Evolutionary conservation across 495 filamentous ascomycete genomes (phyloP), one percentile per base, ranked within the genome.

Genomic region (Astrothelium subdiscretum): DNA sequence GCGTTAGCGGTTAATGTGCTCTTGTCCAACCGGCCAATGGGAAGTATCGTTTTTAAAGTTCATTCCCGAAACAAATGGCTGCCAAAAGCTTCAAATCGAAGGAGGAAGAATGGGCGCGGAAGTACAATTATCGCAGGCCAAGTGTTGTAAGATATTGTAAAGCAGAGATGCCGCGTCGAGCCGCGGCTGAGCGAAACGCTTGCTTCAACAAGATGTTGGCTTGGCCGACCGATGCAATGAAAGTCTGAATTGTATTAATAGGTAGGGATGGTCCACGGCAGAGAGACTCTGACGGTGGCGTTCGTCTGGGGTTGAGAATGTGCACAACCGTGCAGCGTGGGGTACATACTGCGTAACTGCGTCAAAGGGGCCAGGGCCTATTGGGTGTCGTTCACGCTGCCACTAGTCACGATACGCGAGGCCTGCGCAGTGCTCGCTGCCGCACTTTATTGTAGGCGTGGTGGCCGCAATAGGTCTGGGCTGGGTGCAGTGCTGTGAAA

Each of bases 21-120:
- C 71, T 67, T 73, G 71, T 72, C 71, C 71, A n/a, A 69, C 68
- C 62, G 71, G 71, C 71, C 71, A 73, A 59, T 67, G 69, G 44
- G 68, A 72, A 48, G 44, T 65, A 63, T 68, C 59, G 65, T 70
- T 68, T 64, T 72, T 73, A 65, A 73, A 73, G 66, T 73, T 73
- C 71, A 73, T 73, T 32, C 68, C 69, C 67, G 65, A 61, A 43
- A n/a, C 32, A 32, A 29, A 48, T 2, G 8, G 24, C 48, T 59
- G 48, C 5, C 22, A 11, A 10, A 8, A 2, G 48, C 24, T 48
- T 12, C 48, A 54, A 48, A 12, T 5, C 48, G 24, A 54, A 29
- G 24, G 29, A 15, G 24, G 29, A 29, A 54, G 29, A 54, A 29
- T 29, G 43, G 24, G 12, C 5, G 6, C 6, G 22, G 48, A 8